Conservation (phyloP, 768 basidiomycete genomes). For the Leccinum subtestaceum region DNA sequence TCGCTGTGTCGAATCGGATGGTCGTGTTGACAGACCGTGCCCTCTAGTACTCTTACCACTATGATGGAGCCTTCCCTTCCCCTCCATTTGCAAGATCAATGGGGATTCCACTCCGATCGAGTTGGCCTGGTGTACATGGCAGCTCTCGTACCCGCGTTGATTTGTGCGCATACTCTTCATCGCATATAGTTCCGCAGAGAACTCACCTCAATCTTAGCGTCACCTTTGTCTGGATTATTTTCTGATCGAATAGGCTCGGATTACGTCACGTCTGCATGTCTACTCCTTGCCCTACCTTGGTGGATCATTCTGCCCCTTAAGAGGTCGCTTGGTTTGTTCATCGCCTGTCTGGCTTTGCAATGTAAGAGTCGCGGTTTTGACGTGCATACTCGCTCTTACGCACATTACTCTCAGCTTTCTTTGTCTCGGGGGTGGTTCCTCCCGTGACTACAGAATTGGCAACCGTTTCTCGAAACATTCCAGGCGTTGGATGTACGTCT, state of each 20-base stretch:
- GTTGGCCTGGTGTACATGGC: constrained; percentile 71
- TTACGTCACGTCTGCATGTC: constrained; percentile 47
- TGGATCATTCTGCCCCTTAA: constrained; percentile 54
- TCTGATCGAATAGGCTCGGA: constrained; percentile 57
- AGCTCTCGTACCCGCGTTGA: constrained; percentile 57
- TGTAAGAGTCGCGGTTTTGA: constrained; percentile 38
- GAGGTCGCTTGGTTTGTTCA: constrained; percentile 45
- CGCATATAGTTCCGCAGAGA: neutral
- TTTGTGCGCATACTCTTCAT: constrained; percentile 48
- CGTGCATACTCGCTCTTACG: neutral
- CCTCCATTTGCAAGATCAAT: constrained; percentile 48
- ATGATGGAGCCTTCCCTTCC: constrained; percentile 58
- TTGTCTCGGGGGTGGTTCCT: constrained; percentile 54
- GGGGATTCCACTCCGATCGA: constrained; percentile 44
- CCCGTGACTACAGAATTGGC: constrained; percentile 70
- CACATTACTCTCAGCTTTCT: constrained; percentile 47
- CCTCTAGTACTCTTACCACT: constrained; percentile 43
- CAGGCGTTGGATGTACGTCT: constrained; percentile 65
- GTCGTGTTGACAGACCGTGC: neutral
- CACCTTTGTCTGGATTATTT: constrained; percentile 56
- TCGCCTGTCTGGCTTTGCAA: constrained; percentile 44
- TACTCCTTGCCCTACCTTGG: constrained; percentile 61
- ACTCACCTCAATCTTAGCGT: constrained; percentile 38
- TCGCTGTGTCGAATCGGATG: neutral
- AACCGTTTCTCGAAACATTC: constrained; percentile 49